Evolutionary conservation across 768 basidiomycete genomes (phyloP), one percentile per base, ranked within the genome.

Genomic region (Wakefieldia striispora): DNA sequence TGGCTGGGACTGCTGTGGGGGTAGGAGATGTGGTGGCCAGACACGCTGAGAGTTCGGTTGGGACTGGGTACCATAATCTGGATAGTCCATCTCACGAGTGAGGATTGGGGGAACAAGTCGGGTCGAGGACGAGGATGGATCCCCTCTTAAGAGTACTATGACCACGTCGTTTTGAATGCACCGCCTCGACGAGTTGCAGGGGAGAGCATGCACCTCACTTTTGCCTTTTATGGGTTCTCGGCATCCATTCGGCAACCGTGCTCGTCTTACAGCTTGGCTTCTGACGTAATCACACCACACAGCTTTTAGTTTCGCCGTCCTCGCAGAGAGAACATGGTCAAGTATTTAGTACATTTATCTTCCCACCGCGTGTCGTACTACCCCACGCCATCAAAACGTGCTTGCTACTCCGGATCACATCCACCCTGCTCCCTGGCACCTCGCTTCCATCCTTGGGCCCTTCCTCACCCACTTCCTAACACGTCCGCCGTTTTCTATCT

Each of bases 21-120:
- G 49, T 3, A 60, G 54, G 48, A 58, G 56, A 26, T 63, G 62
- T 0, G 62, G 46, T 6, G 53, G 50, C 57, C 64, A 59, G 29
- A 38, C 58, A 26, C 57, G 64, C 45, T 57, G 60, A 29, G 67
- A 71, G 64, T 45, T 69, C 55, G 19, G 72, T 62, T 16, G 70
- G 50, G 33, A 38, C 3, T n/a, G 75, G 5, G 44, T 80, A 50
- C 62, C 73, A 24, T 49, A 57, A 27, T 59, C 60, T 0, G 49
- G 3, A 26, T 50, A 66, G 51, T 66, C 65, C 65, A 66, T 66
- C 41, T 40, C 38, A 16, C 26, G n/a, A n/a, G n/a, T n/a, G n/a
- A n/a, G n/a, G n/a, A n/a, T n/a, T 23, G 36, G 38, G 38, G 19
- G 31, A 21, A 5, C 19, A n/a, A n/a, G n/a, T n/a, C n/a, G n/a